Percentiles rank a stretch among this genome's conserved stretches.
These are phyloP conservation scores for Trichophyton verrucosum DNA, from an alignment of 2,329 filamentous ascomycete species.

Conservation along the genomic window DNA sequence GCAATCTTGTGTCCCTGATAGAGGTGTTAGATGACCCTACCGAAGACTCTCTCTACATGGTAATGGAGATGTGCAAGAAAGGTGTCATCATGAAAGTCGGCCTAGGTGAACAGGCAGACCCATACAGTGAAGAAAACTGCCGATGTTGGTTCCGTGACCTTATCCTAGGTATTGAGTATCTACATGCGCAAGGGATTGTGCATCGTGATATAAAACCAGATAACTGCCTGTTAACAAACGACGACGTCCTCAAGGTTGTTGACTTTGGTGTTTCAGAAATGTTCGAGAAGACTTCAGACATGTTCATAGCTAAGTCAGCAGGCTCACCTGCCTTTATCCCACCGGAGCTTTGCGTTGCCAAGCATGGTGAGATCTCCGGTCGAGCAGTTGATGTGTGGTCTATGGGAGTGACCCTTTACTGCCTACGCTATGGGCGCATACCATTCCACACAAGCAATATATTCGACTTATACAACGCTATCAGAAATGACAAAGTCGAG, in stretches of 20 bases:
- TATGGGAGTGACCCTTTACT: slow-evolving; percentile 93
- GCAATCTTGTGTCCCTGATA: slow-evolving; percentile 81
- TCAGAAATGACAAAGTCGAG: slow-evolving; percentile 55
- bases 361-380: slow-evolving; percentile 77
- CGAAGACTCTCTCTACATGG: slow-evolving; percentile 95
- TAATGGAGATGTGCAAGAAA: slow-evolving; percentile 97
- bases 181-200: slow-evolving; percentile 87
- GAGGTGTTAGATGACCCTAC: slow-evolving; percentile 93
- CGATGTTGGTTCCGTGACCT: slow-evolving; percentile 90
- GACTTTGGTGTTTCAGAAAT: slow-evolving; percentile 99
- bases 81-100: slow-evolving; percentile 95
- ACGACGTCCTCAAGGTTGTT: slow-evolving; percentile 91
- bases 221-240: slow-evolving; percentile 78
- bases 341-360: slow-evolving; percentile 78
- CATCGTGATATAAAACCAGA: slow-evolving; percentile 98
- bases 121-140: slow-evolving; percentile 71
- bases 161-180: slow-evolving; percentile 86
- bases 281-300: slow-evolving; percentile 77
- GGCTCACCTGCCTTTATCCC: slow-evolving; percentile 91
- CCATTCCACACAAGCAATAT: slow-evolving; percentile 72
- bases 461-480: slow-evolving; percentile 79
- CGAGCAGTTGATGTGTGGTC: slow-evolving; percentile 94
- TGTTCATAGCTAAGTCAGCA: slow-evolving; percentile 86
- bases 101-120: slow-evolving; percentile 66
- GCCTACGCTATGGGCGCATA: slow-evolving; percentile 74